Conservation (phyloP, 1,284 basidiomycete genomes). For the Microbotryum scabiosae region DNA sequence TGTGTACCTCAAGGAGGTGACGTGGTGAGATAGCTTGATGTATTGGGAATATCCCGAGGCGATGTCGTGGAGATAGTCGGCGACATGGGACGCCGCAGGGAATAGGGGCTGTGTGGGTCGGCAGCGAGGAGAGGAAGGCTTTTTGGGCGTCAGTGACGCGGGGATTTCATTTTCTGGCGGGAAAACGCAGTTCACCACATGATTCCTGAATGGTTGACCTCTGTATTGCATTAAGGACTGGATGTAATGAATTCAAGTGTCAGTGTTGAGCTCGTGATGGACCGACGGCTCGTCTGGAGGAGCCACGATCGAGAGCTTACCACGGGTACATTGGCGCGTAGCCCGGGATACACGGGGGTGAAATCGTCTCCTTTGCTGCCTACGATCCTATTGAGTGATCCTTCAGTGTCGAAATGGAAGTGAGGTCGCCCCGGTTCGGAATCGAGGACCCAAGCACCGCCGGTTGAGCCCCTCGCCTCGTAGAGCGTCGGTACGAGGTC, state of each 20-base stretch:
- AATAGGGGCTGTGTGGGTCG: constrained; percentile 7
- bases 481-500: constrained; percentile 25
- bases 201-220: constrained; percentile 32
- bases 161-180: not conserved
- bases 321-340: constrained; percentile 42
- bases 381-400: constrained; percentile 16
- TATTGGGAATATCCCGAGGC: constrained; percentile 32
- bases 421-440: constrained; percentile 5
- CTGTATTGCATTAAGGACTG: constrained; percentile 39
- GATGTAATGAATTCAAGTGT: constrained; percentile 32
- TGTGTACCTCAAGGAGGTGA: constrained; percentile 35
- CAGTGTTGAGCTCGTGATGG: constrained; percentile 8
- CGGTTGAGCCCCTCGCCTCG: constrained; percentile 33
- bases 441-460: constrained; percentile 39
- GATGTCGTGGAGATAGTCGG: constrained; percentile 41
- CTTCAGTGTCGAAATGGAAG: not conserved
- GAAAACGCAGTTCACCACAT: not conserved
- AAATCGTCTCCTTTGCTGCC: constrained; percentile 6
- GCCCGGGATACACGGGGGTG: constrained; percentile 40
- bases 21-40: constrained; percentile 41
- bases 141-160: not conserved
- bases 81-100: constrained; percentile 31
- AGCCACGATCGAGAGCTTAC: constrained; percentile 15
- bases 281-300: constrained; percentile 16
- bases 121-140: not conserved